Evolutionary conservation across 805 yeast genomes (phyloP), one percentile per base, ranked within the genome.

Genomic region (Starmerella vitae): DNA sequence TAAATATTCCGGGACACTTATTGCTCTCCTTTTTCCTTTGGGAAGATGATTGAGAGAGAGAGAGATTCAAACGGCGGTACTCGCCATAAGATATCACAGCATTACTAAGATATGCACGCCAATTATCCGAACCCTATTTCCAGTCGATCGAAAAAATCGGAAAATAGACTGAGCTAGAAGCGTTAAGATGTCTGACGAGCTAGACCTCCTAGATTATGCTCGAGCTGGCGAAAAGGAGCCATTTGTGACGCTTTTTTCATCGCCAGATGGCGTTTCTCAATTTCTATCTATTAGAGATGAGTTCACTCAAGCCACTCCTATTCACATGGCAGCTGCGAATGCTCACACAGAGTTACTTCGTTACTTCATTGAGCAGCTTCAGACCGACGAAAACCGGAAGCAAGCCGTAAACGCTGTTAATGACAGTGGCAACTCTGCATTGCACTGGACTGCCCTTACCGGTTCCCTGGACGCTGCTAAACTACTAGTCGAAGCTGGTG

Each of bases 301-400:
- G 34, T 64, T 58, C 38, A 68, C 86, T 2, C 57, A 67, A 29
- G 72, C 81, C 37, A 82, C 94, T 0, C 79, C 94, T 6, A 62
- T 91, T 36, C 99, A 91, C 57, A 82, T 83, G 86, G 96, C 97
- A 0, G 76, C 93, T 19, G 98, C 93, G 20, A 91, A 91, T 60
- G 98, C 96, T 1, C 93, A 88, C 56, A 47, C 64, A 4, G 85
- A 76, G 22, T 73, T 76, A 3, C 71, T 81, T 20, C 60, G 70
- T 51, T 79, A 69, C 50, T 57, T 85, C 20, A 54, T 84, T 24
- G 62, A 70, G 0, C 53, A 73, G 21, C 42, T 76, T 4, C 57
- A 63, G 24, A 62, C 58, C 6, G 47, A 47, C 28, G 46, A 50
- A 19, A 17, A 14, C 12, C 39, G 45, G 6, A 59, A 56, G n/a